These are phyloP conservation scores for Arctium minus DNA, from an alignment of 129 eudicot genomes.

Conservation along the genomic window DNA sequence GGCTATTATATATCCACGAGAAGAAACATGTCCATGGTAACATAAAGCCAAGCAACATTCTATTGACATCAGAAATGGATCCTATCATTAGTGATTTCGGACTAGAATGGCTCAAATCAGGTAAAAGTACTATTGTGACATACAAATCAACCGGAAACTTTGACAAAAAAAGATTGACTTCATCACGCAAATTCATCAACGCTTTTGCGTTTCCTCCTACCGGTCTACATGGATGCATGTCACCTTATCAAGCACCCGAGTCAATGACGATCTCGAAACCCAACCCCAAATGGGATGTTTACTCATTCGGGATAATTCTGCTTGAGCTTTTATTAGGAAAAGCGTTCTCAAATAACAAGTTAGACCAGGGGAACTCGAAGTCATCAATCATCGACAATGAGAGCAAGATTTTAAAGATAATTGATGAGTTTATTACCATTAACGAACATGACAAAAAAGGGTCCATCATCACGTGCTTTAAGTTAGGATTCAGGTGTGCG, in stretches of 20 bases:
- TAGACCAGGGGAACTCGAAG: slow-evolving; percentile 47
- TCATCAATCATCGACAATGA: slow-evolving; percentile 39
- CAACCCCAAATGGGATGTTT: slow-evolving; percentile 87
- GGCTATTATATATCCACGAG: slow-evolving; percentile 69
- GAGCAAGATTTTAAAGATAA: slow-evolving; percentile 45
- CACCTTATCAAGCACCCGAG: slow-evolving; percentile 89
- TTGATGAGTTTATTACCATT: slow-evolving; percentile 42
- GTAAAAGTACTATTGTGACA: slow-evolving; percentile 33
- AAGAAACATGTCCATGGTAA: slow-evolving; percentile 89
- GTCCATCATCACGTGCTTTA: slow-evolving; percentile 45
- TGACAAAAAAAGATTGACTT: slow-evolving; percentile 45
- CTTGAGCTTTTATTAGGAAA: slow-evolving; percentile 81
- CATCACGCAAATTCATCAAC: slow-evolving; percentile 37
- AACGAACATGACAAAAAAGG: slow-evolving; percentile 50
- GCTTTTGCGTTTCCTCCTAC: slow-evolving; percentile 11
- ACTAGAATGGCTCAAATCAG: slow-evolving; percentile 54
- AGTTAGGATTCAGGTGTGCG: slow-evolving; percentile 76
- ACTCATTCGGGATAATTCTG: slow-evolving; percentile 77
- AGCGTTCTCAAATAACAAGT: slow-evolving; percentile 54
- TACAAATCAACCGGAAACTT: slow-evolving; percentile 43
- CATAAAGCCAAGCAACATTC: slow-evolving; percentile 87
- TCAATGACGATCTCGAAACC: slow-evolving; percentile 51
- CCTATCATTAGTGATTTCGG: slow-evolving; percentile 80
- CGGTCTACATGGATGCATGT: slow-evolving; percentile 38
- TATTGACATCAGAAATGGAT: slow-evolving; percentile 70